Conservation (phyloP, 2,329 filamentous ascomycete species). For the Nemania serpens region DNA sequence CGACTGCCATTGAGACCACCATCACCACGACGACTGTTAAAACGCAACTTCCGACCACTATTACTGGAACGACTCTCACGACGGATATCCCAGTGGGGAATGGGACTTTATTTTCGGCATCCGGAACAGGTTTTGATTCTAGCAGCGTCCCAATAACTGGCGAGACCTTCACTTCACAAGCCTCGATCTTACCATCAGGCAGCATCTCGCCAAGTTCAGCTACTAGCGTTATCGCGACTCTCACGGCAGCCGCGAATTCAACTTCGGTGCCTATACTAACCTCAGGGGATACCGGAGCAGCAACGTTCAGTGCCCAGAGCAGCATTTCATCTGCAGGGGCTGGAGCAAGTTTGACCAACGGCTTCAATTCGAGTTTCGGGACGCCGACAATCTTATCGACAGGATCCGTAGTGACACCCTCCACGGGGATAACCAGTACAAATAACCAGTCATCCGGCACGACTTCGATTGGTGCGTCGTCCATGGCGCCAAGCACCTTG, state of each 20-base stretch:
- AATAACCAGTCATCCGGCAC: conserved; percentile 7
- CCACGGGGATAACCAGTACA: conserved; percentile 4
- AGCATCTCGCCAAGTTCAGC: conserved; percentile 6
- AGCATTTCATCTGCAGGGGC: not conserved
- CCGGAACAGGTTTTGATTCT: conserved; percentile 1
- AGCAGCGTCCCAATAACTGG: not conserved
- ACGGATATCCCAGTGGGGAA: conserved; percentile 5
- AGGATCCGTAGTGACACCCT: conserved; percentile 1
- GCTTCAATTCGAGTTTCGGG: not conserved
- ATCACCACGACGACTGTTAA: conserved; percentile 3
- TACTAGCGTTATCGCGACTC: not conserved
- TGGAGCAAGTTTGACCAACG: not conserved
- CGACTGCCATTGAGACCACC: conserved; percentile 9
- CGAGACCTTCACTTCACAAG: not conserved
- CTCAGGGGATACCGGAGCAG: conserved; percentile 12
- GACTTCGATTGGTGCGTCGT: conserved; percentile 7
- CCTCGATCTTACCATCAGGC: conserved; percentile 9
- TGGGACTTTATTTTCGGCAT: conserved; percentile 8
- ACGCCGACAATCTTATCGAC: conserved; percentile 1
- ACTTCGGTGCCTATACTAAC: conserved; percentile 1
- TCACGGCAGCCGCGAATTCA: not conserved
- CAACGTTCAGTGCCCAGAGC: conserved; percentile 9
- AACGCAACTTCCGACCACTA: conserved; percentile 19
- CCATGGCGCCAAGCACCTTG: conserved; percentile 17
- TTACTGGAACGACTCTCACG: conserved; percentile 19